phyloP scores from a whole-genome alignment of 208 protist species.

The Crithidia bombi region DNA sequence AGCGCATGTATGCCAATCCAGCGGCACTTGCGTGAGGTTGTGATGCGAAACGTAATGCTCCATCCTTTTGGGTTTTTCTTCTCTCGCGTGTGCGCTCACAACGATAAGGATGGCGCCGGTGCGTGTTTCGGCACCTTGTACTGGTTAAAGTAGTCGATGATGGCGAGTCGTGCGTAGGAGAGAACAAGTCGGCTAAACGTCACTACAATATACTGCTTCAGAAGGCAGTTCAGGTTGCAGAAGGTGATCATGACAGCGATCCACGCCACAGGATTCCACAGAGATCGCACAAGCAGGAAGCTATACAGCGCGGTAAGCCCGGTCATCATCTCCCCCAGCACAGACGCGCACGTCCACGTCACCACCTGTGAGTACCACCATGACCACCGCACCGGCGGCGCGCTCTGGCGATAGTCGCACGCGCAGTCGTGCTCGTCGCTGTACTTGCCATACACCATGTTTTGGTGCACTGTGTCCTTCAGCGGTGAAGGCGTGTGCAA shows the following conservation, averaged over 20 bases:
- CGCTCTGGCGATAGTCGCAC: constrained; percentile 21
- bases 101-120: neutral
- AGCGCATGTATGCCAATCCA: no score
- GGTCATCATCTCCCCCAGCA: constrained; percentile 38
- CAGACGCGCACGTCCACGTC: constrained; percentile 43
- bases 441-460: constrained; percentile 45
- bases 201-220: constrained; percentile 56
- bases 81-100: neutral
- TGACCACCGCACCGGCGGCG: constrained; percentile 30
- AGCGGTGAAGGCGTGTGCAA: constrained; percentile 3
- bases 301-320: constrained; percentile 39
- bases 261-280: constrained; percentile 49
- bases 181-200: constrained; percentile 31
- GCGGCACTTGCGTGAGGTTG: no score
- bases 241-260: constrained; percentile 46
- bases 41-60: no score
- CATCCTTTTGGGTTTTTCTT: no score
- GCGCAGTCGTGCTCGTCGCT: constrained; percentile 33
- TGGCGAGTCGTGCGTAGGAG: constrained; percentile 30
- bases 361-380: constrained; percentile 57
- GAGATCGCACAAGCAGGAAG: constrained; percentile 30
- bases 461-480: constrained; percentile 38
- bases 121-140: constrained; percentile 23
- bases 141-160: constrained; percentile 56
- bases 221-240: constrained; percentile 44